Conservation (phyloP, 768 basidiomycete species). For the Russula sp. region DNA sequence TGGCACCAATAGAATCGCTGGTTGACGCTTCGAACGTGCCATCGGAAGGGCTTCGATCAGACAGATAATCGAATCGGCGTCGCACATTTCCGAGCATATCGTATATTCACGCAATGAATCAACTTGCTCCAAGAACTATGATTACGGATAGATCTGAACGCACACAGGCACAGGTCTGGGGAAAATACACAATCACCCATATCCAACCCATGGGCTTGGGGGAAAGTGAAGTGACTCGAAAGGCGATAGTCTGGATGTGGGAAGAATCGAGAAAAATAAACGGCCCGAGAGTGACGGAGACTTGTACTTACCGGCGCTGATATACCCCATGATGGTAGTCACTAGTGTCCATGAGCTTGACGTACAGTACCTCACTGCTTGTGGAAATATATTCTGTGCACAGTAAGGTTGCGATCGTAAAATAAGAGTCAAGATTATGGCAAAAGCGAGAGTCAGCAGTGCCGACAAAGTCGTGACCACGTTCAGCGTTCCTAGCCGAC, state of each 20-base stretch:
- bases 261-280: neutral
- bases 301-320: neutral
- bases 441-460: neutral
- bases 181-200: neutral
- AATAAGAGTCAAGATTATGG: neutral
- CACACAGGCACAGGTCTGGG: neutral
- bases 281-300: neutral
- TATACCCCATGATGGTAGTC: neutral
- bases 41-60: slow-evolving; percentile 5
- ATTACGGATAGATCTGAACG: neutral
- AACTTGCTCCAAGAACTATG: neutral
- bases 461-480: neutral
- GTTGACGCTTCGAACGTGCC: neutral
- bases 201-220: neutral
- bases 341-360: neutral
- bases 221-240: neutral
- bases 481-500: slow-evolving; percentile 11
- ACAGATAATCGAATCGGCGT: neutral
- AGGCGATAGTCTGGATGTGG: neutral
- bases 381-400: neutral
- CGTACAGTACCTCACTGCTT: too few relatives aligned
- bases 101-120: neutral
- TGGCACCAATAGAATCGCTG: neutral
- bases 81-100: neutral
- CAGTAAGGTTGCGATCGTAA: neutral